Conservation (phyloP, 805 yeast genomes). For the Blastobotrys attinorum region DNA sequence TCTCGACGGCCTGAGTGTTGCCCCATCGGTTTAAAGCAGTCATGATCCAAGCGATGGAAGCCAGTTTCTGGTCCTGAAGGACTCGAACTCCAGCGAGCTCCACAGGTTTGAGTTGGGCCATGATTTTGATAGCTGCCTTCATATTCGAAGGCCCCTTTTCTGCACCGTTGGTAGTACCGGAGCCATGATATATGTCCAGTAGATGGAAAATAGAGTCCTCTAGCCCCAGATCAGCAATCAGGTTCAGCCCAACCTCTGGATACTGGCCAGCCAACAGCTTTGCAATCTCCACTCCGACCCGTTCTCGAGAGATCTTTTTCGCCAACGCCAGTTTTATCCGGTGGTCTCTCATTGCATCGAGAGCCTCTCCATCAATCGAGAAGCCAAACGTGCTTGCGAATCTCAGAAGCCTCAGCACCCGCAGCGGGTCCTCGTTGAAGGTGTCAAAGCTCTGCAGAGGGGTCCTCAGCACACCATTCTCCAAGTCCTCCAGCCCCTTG, state of each 20-base stretch:
- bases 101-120: slow-evolving; percentile 8
- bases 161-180: too few relatives aligned
- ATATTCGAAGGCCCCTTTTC: slow-evolving; percentile 9
- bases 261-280: slow-evolving; percentile 63
- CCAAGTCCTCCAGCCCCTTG: slow-evolving; percentile 64
- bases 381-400: slow-evolving; percentile 79
- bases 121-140: slow-evolving; percentile 2
- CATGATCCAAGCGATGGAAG: slow-evolving; percentile 38
- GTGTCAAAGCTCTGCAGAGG: slow-evolving; percentile 83
- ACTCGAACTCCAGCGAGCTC: neutral
- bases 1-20: slow-evolving; percentile 32
- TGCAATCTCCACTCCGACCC: slow-evolving; percentile 78
- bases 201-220: slow-evolving; percentile 50
- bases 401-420: slow-evolving; percentile 78
- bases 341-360: slow-evolving; percentile 52
- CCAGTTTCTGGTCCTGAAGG: neutral
- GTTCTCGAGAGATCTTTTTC: slow-evolving; percentile 77
- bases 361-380: slow-evolving; percentile 48
- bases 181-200: slow-evolving; percentile 20
- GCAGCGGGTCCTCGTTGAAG: slow-evolving; percentile 86
- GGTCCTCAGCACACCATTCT: slow-evolving; percentile 66
- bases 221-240: slow-evolving; percentile 49
- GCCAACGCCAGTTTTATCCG: slow-evolving; percentile 52
- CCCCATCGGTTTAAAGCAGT: slow-evolving; percentile 46
- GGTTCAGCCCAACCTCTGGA: slow-evolving; percentile 54